A percentile compares a stretch with the other conserved stretches of the same genome.
Evolutionary conservation across 306 rosid genomes (phyloP).

Genomic region (Begonia masoniana): DNA sequence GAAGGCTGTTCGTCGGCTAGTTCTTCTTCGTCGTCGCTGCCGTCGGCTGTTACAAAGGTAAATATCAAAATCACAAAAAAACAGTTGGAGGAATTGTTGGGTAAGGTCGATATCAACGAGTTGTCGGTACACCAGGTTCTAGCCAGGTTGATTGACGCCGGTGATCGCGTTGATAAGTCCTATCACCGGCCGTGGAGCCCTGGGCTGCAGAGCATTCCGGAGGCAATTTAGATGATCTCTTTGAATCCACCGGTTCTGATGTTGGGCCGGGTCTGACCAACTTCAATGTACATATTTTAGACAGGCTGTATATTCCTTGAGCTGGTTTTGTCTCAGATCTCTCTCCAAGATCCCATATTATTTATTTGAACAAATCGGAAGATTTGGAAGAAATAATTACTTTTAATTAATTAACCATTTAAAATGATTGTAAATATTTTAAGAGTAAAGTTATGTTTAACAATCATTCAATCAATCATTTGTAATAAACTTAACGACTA

Average conservation of each 20-base stretch:
- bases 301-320: too few relatives aligned
- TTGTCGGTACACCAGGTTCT: slow-evolving; percentile 43
- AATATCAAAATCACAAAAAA: slow-evolving; percentile 79
- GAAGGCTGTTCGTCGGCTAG: background rate
- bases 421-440: too few relatives aligned
- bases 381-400: too few relatives aligned
- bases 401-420: too few relatives aligned
- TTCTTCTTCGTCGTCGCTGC: background rate
- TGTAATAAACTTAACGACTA: too few relatives aligned
- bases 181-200: slow-evolving; percentile 56
- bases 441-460: too few relatives aligned
- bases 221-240: slow-evolving; percentile 16
- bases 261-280: background rate
- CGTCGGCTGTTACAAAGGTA: slow-evolving; percentile 19
- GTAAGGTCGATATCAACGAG: slow-evolving; percentile 35
- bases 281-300: too few relatives aligned
- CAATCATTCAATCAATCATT: too few relatives aligned
- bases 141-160: slow-evolving; percentile 27
- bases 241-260: background rate
- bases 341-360: too few relatives aligned
- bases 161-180: slow-evolving; percentile 17
- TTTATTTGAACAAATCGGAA: too few relatives aligned
- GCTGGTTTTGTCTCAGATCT: too few relatives aligned
- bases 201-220: slow-evolving; percentile 66
- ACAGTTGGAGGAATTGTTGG: slow-evolving; percentile 42